Conservation (phyloP, 192 early-diverging fungal genomes). For the Backusella circina region DNA sequence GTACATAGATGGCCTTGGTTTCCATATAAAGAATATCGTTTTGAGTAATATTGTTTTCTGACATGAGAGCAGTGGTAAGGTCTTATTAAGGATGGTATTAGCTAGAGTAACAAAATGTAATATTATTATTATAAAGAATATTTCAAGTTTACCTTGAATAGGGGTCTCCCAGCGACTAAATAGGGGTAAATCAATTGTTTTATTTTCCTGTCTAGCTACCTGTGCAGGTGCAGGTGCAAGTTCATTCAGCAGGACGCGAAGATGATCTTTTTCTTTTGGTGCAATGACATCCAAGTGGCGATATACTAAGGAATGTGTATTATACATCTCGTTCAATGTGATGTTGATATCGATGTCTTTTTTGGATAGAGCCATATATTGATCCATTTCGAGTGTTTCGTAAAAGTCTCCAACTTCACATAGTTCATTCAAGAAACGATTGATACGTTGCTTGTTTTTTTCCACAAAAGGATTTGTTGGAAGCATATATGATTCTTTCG, state of each 20-base stretch:
- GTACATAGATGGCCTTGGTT: conserved; percentile 92
- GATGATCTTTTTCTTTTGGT: conserved; percentile 76
- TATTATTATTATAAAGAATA: neutral
- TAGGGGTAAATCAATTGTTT: conserved; percentile 64
- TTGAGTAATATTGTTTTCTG: conserved; percentile 86
- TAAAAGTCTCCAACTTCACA: conserved; percentile 96
- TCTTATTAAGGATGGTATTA: conserved; percentile 18
- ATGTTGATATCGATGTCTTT: conserved; percentile 88
- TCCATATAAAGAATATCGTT: conserved; percentile 95
- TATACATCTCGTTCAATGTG: conserved; percentile 92
- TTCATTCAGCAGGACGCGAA: conserved; percentile 77
- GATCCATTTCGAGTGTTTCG: conserved; percentile 96
- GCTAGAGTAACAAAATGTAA: neutral
- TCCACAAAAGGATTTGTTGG: conserved; percentile 91
- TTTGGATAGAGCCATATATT: conserved; percentile 93
- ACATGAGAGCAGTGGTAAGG: conserved; percentile 60
- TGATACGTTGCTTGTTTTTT: conserved; percentile 78
- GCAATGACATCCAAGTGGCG: conserved; percentile 81
- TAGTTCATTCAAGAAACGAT: conserved; percentile 85
- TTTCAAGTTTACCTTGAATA: conserved; percentile 57
- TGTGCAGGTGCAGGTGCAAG: conserved; percentile 70
- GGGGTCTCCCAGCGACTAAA: conserved; percentile 83
- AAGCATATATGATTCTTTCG: conserved; percentile 92
- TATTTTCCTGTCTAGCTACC: conserved; percentile 78
- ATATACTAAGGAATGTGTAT: conserved; percentile 79